phyloP scores from a whole-genome alignment of 352 stramenopile species.

The Phytophthora pluvialis region DNA sequence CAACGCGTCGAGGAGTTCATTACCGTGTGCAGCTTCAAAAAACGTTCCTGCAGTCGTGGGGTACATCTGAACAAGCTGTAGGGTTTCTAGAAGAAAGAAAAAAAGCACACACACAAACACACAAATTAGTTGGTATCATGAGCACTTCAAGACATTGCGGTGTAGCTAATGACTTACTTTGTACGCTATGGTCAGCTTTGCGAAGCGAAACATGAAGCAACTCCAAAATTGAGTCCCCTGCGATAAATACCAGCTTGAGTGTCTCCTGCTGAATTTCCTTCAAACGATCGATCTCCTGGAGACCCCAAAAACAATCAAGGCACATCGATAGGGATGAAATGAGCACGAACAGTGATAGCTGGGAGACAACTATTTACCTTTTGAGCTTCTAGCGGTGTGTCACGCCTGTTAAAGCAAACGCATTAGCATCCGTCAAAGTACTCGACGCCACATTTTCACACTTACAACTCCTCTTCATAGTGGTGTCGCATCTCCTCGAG shows the following conservation, averaged over 20 bases:
- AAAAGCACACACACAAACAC: no score
- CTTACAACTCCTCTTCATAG: slow-evolving; percentile 67
- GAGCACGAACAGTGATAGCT: background rate
- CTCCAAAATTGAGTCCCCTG: slow-evolving; percentile 66
- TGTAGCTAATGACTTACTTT: slow-evolving; percentile 39
- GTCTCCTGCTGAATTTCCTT: slow-evolving; percentile 63
- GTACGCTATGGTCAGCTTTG: slow-evolving; percentile 59
- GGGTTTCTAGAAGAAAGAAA: slow-evolving; percentile 39
- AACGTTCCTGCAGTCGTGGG: slow-evolving; percentile 58
- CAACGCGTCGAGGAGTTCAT: slow-evolving; percentile 61
- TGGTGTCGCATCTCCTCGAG: slow-evolving; percentile 54
- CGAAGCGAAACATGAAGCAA: slow-evolving; percentile 64
- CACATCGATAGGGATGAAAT: background rate
- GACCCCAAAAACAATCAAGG: no score
- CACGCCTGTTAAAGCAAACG: slow-evolving; percentile 29
- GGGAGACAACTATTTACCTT: slow-evolving; percentile 18
- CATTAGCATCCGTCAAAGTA: slow-evolving; percentile 1
- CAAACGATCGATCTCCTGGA: slow-evolving; percentile 65
- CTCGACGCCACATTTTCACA: slow-evolving; percentile 1
- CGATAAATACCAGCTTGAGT: slow-evolving; percentile 61
- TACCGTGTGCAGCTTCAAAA: slow-evolving; percentile 62
- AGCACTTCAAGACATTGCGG: background rate
- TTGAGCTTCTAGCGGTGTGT: slow-evolving; percentile 53
- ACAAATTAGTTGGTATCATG: slow-evolving; percentile 11
- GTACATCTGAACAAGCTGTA: slow-evolving; percentile 73